Evolutionary conservation across 2,329 filamentous ascomycete genomes (phyloP), one percentile per base, ranked within the genome.

Genomic region (Hypoxylon sp.): DNA sequence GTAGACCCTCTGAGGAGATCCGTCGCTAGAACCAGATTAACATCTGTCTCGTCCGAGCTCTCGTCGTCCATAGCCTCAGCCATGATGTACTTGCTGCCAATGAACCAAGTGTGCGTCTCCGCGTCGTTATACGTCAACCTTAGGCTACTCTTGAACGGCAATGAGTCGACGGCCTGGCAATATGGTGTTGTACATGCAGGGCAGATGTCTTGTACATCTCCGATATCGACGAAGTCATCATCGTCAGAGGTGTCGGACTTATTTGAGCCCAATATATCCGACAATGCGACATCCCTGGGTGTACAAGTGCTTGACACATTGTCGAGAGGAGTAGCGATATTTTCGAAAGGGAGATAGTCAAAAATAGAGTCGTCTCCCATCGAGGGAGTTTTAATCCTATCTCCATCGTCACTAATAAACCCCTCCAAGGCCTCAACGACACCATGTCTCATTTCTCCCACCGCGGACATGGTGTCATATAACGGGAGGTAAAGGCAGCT

Each of bases 171-270:
- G 7, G 73, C 72, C 48, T 75, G 71, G 20, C 55, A 67, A n/a
- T 75, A 76, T 2, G 72, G 64, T 5, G 75, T 76, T n/a, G 65
- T 66, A 54, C 74, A 77, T 2, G 74, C 74, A 2, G 73, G 74
- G 40, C 74, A 75, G 8, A 73, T 72, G 42, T 76, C 75, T 13
- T 71, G 61, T 3, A 75, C 65, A 33, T 75, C 71, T 14, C 72
- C 67, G 20, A 75, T 73, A 17, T 75, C 74, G 48, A 73, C 17
- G 37, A 63, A 70, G 5, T 70, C 65, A 3, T 72, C 54, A 31
- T 61, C 64, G 11, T 6, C 60, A 6, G 53, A 53, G 30, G 37
- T 40, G 8, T 30, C 17, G 6, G 44, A 33, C 14, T n/a, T 51
- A 17, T 40, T 61, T 22, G 40, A 13, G 10, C 17, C 20, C 3